Evolutionary conservation across 2,329 filamentous ascomycete species (phyloP).

Genomic region (Microcera coccophila): DNA sequence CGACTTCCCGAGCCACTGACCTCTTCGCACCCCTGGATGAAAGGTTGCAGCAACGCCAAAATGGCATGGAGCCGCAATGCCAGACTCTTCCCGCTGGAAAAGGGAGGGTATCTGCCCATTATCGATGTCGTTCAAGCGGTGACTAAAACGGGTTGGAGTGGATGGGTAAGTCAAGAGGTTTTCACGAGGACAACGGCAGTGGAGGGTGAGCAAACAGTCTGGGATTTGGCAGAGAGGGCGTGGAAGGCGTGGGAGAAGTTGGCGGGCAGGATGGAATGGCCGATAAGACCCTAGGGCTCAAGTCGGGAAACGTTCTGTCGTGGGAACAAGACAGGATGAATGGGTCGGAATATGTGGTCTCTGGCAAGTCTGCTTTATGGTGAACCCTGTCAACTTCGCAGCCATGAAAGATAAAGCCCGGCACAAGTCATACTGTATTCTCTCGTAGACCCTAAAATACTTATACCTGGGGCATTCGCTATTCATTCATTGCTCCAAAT

Average conservation of each 20-base stretch:
- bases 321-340: no score
- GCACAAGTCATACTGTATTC: no score
- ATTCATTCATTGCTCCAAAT: conserved; percentile 1
- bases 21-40: conserved; percentile 6
- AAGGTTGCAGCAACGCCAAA: conserved; percentile 5
- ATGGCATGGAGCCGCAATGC: conserved; percentile 17
- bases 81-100: conserved; percentile 17
- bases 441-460: no score
- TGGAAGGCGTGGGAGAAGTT: conserved; percentile 14
- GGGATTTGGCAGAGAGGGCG: conserved; percentile 8
- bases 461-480: no score
- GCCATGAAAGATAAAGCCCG: no score
- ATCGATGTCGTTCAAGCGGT: conserved; percentile 30
- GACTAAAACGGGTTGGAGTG: conserved; percentile 5
- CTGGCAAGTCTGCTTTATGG: no score
- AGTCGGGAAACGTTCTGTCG: background rate
- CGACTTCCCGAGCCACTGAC: conserved; percentile 2
- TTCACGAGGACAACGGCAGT: conserved; percentile 11
- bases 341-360: no score
- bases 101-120: conserved; percentile 26
- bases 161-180: conserved; percentile 21
- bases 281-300: background rate
- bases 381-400: no score
- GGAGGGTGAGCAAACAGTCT: conserved; percentile 5
- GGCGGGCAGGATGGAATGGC: conserved; percentile 12